Evolutionary conservation across 116 monocot species (phyloP), one percentile per base, ranked within the genome.

Genomic region (Trichopus zeylanicus): DNA sequence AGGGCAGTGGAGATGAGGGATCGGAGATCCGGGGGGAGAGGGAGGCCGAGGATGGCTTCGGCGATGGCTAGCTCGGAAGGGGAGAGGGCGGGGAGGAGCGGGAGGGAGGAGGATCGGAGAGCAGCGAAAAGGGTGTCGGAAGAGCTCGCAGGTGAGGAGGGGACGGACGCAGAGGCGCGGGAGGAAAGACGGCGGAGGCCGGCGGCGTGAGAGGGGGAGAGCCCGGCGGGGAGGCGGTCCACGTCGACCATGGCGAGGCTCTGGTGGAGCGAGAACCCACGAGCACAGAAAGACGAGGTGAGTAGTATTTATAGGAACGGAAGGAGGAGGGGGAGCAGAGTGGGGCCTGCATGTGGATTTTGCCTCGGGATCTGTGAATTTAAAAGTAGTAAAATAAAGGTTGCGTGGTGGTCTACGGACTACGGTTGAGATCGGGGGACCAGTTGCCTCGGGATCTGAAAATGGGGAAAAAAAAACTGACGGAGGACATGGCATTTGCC

Each of bases 11-110:
- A 49, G 49, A 49, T n/a, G 49, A 49, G 49, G 3, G 49, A 20
- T 22, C 49, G 49, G 49, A 49, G 49, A 24, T 49, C 49, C 21
- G 49, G 49, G 19, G 49, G 49, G 49, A 49, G 23, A 24, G 49
- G 23, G 24, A 49, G 23, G 21, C 22, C 49, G 21, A 49, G 49
- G 6, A 22, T 24, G 21, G 49, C 49, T 9, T 49, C 49, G 9
- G 49, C 49, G 19, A 20, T n/a, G 19, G 49, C 49, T n/a, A 49
- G 1, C 49, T 49, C 49, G 8, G 49, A 20, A 0, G 49, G 8
- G 19, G 49, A 22, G 5, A 49, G 49, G 9, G 22, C 49, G 0
- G 49, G 49, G 49, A 49, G 49, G 22, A 49, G 49, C 2, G 49
- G 23, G 22, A 49, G 22, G 21, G 21, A n/a, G 3, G 49, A 20